A percentile compares a stretch with the other conserved stretches of the same genome.
Conservation (phyloP, 768 basidiomycete species). For the Boletus reticuloceps region DNA sequence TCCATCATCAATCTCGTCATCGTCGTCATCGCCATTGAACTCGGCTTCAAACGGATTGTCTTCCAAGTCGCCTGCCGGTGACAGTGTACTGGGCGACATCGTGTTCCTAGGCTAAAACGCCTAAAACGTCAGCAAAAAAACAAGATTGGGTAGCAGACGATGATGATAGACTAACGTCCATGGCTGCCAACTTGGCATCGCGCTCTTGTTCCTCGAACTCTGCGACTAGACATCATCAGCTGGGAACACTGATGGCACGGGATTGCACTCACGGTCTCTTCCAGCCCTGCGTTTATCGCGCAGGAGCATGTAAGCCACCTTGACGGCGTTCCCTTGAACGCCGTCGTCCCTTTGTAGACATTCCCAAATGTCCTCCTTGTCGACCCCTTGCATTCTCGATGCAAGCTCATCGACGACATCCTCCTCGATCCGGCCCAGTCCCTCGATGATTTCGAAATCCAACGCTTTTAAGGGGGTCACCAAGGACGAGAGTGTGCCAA, state of each 20-base stretch:
- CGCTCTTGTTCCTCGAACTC: constrained; percentile 84
- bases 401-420: constrained; percentile 85
- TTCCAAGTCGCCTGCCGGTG: constrained; percentile 63
- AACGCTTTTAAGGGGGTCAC: constrained; percentile 65
- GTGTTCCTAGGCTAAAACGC: constrained; percentile 60
- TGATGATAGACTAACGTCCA: constrained; percentile 64
- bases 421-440: constrained; percentile 89
- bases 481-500: constrained; percentile 70
- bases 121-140: constrained; percentile 2
- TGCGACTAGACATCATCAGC: constrained; percentile 48
- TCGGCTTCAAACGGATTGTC: constrained; percentile 82
- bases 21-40: constrained; percentile 44
- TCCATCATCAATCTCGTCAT: constrained; percentile 58
- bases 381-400: constrained; percentile 65
- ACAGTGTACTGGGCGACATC: constrained; percentile 63
- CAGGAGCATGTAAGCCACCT: constrained; percentile 93
- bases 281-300: constrained; percentile 84
- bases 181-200: constrained; percentile 72
- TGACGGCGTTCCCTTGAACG: constrained; percentile 85
- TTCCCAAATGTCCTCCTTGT: constrained; percentile 85
- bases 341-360: constrained; percentile 82
- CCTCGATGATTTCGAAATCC: constrained; percentile 86
- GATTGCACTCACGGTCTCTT: constrained; percentile 67
- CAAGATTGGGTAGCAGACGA: not conserved
- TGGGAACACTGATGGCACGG: not conserved